Base-by-base conservation (phyloP, 768 basidiomycete species). In the Kwoniella botswanensis region DNA sequence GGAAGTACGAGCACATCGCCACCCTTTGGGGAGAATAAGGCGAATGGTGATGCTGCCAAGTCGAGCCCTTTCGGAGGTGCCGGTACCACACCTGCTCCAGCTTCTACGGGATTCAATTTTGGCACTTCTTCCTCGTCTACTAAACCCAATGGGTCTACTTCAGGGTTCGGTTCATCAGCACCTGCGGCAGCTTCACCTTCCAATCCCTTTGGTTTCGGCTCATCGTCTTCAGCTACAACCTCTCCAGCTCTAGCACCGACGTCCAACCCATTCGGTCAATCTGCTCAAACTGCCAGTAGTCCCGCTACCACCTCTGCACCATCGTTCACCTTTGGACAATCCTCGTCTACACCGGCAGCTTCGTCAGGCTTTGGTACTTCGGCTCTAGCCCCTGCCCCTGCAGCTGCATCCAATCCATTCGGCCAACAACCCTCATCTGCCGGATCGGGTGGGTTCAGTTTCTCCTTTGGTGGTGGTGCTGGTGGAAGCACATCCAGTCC, bases 181-280 rank as follows among this genome's bases (percentile, higher is more conserved):
- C 12, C 67, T 22, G 44, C 43, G 15, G 7, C 67, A 15, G 63
- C 63, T 50, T 41, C 50, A 11, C 15, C 68, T 9, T 70, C 68
- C 11, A 70, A 70, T 21, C 68, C 68, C n/a, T 70, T 70, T 35
- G 68, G 63, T 17, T 62, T 68, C 29, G 60, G 67, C 21, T 24
- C 61, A 26, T 24, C 62, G 17, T 54, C 63, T 13, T 35, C 55
- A 11, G 46, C 68, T 11, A 46, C 41, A 12, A 53, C 62, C 18
- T 59, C 63, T 26, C 63, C 70, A 35, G 42, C 70, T 55, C 24
- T 59, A 44, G 58, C 62, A 12, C 62, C 70, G 41, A 52, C 71
- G 17, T 65, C 71, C 5, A 71, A 71, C 42, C 71, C 71, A n/a
- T 71, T 71, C 41, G 71, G 71, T 6, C 46, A 65, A 15, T 7